Base-by-base conservation (phyloP, 805 yeast species). In the Nematodospora valgi region DNA sequence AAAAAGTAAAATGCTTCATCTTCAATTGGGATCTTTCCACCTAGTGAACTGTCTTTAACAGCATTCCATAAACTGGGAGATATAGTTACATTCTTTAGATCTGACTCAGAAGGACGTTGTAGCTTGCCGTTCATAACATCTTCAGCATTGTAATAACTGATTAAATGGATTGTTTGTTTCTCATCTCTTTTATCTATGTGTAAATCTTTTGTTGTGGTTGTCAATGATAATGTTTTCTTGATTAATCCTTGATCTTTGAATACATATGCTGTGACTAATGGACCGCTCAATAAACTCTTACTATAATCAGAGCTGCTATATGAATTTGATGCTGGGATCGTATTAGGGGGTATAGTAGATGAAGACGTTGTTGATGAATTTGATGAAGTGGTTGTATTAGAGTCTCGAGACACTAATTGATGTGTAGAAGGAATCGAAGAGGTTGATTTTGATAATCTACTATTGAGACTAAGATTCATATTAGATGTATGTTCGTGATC, bases 151-250 rank as follows among this genome's bases (percentile, higher is more conserved):
- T 86, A 89, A 58, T 89, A 89, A 6, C 89, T 78, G 3, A 89
- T 78, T 37, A 89, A 58, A 51, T 91, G 96, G 30, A 80, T 62
- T 4, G 83, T 75, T 47, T 70, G 74, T 29, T 52, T 54, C 27
- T 46, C 56, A 4, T 48, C 50, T 20, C 47, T 46, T 19, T 51
- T 49, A 9, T 47, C 47, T 6, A 57, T 28, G 30, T 55, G 51
- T 17, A 59, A 48, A 11, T 59, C 62, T 33, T 55, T 54, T 9
- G 51, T 35, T 11, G 39, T 56, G 11, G 82, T 58, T n/a, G 78
- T 72, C 17, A 86, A 66, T 1, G 87, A 77, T 41, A 87, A 63
- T 0, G 97, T 86, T 56, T 88, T 87, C 56, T 89, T 89, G 40
- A 87, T 77, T 30, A 89, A 67, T 0, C 96, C 96, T 29, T 71